Conservation (phyloP, 768 basidiomycete species). For the Dictyophora rubrovolvata region DNA sequence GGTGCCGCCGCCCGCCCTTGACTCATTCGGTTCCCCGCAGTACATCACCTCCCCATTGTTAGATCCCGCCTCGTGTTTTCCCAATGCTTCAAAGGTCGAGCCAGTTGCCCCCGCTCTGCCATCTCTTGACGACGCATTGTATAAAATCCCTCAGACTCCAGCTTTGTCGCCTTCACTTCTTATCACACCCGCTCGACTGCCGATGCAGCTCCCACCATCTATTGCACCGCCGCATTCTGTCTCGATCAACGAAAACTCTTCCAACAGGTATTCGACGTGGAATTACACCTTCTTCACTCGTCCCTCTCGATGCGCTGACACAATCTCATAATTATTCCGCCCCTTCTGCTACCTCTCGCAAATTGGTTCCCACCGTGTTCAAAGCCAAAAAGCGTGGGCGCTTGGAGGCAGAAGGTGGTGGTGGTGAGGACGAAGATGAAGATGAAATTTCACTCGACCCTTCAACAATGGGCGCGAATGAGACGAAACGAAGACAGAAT, state of each 20-base stretch:
- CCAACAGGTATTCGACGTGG: constrained; percentile 66
- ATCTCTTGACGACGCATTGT: background rate
- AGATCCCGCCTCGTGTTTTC: background rate
- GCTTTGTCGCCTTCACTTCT: background rate
- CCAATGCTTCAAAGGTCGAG: background rate
- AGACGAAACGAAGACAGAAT: constrained; percentile 75
- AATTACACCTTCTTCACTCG: constrained; percentile 50
- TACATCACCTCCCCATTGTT: background rate
- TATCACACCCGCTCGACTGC: background rate
- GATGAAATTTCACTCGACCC: constrained; percentile 30
- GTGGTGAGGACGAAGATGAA: constrained; percentile 39
- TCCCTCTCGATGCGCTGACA: constrained; percentile 69
- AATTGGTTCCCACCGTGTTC: constrained; percentile 66
- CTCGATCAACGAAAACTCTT: constrained; percentile 15
- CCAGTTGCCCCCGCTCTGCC: background rate
- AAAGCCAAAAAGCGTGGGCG: constrained; percentile 42
- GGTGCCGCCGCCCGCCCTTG: background rate
- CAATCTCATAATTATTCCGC: constrained; percentile 65
- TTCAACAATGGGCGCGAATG: constrained; percentile 51
- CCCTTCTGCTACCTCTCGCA: constrained; percentile 68
- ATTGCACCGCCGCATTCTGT: background rate
- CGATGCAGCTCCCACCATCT: background rate
- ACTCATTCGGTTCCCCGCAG: background rate
- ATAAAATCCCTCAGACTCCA: constrained; percentile 2
- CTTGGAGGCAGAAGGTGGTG: constrained; percentile 37